These are phyloP conservation scores for Lentinula sp. DNA, from an alignment of 768 basidiomycete genomes.

Conservation along the genomic window DNA sequence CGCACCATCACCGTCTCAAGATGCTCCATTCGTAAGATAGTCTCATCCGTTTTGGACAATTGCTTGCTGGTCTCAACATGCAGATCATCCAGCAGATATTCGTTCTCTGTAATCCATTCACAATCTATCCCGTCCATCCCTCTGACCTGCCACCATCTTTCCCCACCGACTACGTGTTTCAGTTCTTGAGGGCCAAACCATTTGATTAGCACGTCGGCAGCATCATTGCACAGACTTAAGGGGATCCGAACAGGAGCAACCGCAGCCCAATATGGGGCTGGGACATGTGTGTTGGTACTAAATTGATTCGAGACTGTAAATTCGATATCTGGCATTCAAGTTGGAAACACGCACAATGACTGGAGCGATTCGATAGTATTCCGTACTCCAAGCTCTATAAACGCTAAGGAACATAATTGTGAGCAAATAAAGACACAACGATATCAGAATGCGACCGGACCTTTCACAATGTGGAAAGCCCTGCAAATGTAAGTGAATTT, in stretches of 20 bases:
- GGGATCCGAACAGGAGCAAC: slow-evolving; percentile 56
- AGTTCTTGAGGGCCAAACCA: slow-evolving; percentile 72
- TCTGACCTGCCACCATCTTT: slow-evolving; percentile 77
- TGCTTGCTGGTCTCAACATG: slow-evolving; percentile 21
- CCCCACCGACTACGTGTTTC: slow-evolving; percentile 64
- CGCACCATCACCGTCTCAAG: slow-evolving; percentile 51
- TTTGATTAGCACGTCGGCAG: slow-evolving; percentile 62
- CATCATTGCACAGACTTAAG: slow-evolving; percentile 45
- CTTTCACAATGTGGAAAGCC: slow-evolving; percentile 67
- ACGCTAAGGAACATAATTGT: slow-evolving; percentile 29
- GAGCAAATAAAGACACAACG: neutral
- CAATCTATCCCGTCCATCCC: slow-evolving; percentile 64
- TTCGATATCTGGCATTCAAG: neutral
- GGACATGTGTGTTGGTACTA: slow-evolving; percentile 66
- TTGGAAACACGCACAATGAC: slow-evolving; percentile 38
- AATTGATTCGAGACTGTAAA: neutral
- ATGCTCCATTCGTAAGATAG: slow-evolving; percentile 45
- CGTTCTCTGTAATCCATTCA: slow-evolving; percentile 54
- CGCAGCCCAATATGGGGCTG: slow-evolving; percentile 60
- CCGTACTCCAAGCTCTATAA: slow-evolving; percentile 56
- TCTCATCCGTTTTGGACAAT: slow-evolving; percentile 28
- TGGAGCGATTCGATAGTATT: slow-evolving; percentile 74
- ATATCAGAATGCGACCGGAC: slow-evolving; percentile 11
- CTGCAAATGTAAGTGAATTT: slow-evolving; percentile 18
- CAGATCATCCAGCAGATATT: slow-evolving; percentile 26